A percentile compares a stretch with the other conserved stretches of the same genome.
Evolutionary conservation across 208 protist species (phyloP).

Genomic region (Trypanosoma melophagium): DNA sequence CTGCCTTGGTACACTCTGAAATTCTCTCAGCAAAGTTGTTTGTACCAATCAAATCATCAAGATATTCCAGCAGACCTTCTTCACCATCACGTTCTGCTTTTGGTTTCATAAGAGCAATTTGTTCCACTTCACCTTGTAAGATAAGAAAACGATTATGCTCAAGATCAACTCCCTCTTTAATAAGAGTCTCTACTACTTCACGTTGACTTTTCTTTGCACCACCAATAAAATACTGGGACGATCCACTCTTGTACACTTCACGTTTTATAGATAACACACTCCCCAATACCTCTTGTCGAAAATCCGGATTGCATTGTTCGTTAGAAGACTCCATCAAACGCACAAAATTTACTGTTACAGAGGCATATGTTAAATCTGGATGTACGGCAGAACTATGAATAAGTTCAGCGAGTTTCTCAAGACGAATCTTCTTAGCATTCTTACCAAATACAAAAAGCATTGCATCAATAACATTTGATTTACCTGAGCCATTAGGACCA

Average conservation of each 20-base stretch:
- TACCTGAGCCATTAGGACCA: constrained; percentile 99
- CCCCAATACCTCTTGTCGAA: constrained; percentile 86
- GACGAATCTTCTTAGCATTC: constrained; percentile 97
- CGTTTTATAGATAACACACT: constrained; percentile 95
- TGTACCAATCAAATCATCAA: constrained; percentile 99
- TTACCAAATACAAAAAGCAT: constrained; percentile 99
- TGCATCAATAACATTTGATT: constrained; percentile 99
- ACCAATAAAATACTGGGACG: constrained; percentile 96
- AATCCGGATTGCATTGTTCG: constrained; percentile 52
- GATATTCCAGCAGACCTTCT: constrained; percentile 99
- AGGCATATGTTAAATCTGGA: constrained; percentile 88
- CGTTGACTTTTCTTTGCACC: constrained; percentile 65
- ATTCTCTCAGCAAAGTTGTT: constrained; percentile 94
- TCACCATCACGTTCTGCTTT: constrained; percentile 96
- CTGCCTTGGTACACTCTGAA: constrained; percentile 54
- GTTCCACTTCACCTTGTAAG: constrained; percentile 99
- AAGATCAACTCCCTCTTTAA: constrained; percentile 97
- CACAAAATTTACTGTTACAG: constrained; percentile 98
- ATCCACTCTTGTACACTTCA: constrained; percentile 86
- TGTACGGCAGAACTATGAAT: constrained; percentile 98
- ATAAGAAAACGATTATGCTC: constrained; percentile 99
- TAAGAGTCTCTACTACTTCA: constrained; percentile 91
- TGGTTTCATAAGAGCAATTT: constrained; percentile 99
- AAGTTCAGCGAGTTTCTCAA: constrained; percentile 96
- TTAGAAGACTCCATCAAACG: constrained; percentile 87